phyloP scores from a whole-genome alignment of 1,284 basidiomycete genomes.

The Cutaneotrichosporon spelunceum region DNA sequence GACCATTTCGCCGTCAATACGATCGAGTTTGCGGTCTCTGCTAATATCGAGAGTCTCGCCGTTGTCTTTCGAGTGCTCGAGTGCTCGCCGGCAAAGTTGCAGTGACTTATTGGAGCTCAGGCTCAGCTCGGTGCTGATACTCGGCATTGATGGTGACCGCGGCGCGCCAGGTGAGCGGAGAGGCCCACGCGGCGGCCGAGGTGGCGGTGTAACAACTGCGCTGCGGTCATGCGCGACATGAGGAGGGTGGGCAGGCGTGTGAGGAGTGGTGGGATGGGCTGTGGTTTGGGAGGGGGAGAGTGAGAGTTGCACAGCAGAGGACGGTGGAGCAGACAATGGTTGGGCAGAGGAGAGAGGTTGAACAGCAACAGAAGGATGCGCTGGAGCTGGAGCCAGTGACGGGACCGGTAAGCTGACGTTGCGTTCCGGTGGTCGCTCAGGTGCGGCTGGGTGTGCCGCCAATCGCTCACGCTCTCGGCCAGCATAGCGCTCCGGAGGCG shows the following conservation, averaged over 20 bases:
- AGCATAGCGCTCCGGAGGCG: not conserved
- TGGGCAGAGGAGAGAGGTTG: not conserved
- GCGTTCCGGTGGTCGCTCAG: not conserved
- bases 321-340: not conserved
- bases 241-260: not conserved
- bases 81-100: constrained; percentile 59
- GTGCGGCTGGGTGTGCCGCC: not conserved
- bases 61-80: constrained; percentile 66
- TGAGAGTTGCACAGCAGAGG: not conserved
- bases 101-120: not conserved
- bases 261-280: not conserved
- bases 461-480: not conserved
- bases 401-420: not conserved
- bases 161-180: constrained; percentile 15
- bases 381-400: not conserved
- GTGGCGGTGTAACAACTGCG: constrained; percentile 14
- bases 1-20: constrained; percentile 69
- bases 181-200: constrained; percentile 16
- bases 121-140: constrained; percentile 2
- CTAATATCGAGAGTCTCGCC: constrained; percentile 79
- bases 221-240: not conserved
- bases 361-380: not conserved
- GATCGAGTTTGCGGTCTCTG: constrained; percentile 64
- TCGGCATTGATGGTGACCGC: constrained; percentile 11
- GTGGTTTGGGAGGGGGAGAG: not conserved